Base-by-base conservation (phyloP, 805 yeast species). In the Debaryomyces tyrocola region DNA sequence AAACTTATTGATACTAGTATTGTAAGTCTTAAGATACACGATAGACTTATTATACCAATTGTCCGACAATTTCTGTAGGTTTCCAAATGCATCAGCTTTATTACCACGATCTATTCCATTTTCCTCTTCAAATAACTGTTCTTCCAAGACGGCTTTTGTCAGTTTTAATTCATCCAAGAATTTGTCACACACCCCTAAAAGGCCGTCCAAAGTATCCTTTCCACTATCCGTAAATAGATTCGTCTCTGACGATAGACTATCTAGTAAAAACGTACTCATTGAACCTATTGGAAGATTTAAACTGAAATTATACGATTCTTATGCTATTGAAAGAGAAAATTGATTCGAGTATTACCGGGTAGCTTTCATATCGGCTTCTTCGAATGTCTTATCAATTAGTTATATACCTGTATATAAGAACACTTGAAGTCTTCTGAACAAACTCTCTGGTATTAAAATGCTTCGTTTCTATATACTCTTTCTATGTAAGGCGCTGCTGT, bases 21-120 rank as follows among this genome's bases (percentile, higher is more conserved):
- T 72, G 53, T 71, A 72, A 11, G 55, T 37, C 49, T 73, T 73
- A 20, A 73, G 54, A 28, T 50, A 37, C 6, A 48, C 41, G n/a
- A 73, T 71, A 7, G 73, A 64, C 29, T 45, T 44, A 47, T 64
- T 67, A 47, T 73, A 70, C 77, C 77, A 73, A 5, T 39, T 14
- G 20, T 55, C 44, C n/a, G 62, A 42, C 15, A 48, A 17, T 8
- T 51, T 46, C 5, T 61, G 62, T 17, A 66, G 31, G 12, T 47
- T 49, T 2, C 17, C 34, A 20, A 46, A 20, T 4, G 39, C 21
- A 12, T n/a, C 37, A 37, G 20, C 34, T 17, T 43, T 34, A 12
- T 27, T 18, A 24, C 20, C 41, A 17, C 37, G 8, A 10, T 40
- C 46, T 15, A 9, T 10, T 44, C 45, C 14, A 20, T 37, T 20